Conservation (phyloP, 352 stramenopile species). For the Phytopythium aichiense region DNA sequence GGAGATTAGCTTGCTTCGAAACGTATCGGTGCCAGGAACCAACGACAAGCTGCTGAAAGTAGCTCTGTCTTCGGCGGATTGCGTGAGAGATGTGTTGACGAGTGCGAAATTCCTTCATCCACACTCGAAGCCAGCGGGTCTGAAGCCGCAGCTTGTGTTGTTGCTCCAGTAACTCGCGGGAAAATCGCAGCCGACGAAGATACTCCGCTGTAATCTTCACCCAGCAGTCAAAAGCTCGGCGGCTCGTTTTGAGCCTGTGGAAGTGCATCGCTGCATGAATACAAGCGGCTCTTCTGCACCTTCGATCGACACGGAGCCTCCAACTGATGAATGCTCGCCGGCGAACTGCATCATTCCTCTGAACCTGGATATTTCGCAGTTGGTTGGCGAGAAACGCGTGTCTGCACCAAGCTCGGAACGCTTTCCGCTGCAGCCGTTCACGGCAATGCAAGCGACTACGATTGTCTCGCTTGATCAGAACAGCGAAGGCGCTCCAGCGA, state of each 20-base stretch:
- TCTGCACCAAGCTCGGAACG: not conserved
- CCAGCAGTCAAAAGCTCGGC: not conserved
- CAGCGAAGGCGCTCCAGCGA: not conserved
- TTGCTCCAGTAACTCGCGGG: not conserved
- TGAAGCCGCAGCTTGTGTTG: constrained; percentile 8
- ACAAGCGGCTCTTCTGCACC: not conserved
- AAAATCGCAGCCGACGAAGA: not conserved
- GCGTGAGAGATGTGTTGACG: constrained; percentile 1
- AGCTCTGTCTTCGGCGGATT: not conserved
- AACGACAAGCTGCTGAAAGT: constrained; percentile 4
- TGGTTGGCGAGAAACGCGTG: not conserved
- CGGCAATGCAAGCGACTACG: not conserved
- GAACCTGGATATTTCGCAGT: not conserved
- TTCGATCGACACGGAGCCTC: not conserved
- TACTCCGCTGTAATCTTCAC: not conserved
- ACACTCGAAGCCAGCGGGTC: constrained; percentile 9
- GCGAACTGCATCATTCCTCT: not conserved
- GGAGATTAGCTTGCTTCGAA: constrained; percentile 10
- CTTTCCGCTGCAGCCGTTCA: not conserved
- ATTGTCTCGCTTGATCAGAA: not conserved
- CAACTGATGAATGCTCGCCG: not conserved
- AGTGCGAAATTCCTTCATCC: constrained; percentile 9
- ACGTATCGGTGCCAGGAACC: constrained; percentile 14
- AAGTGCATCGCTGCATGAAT: not conserved
- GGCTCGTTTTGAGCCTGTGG: not conserved